Base-by-base conservation (phyloP, 345 rosid genomes). In the Euclidium syriacum region DNA sequence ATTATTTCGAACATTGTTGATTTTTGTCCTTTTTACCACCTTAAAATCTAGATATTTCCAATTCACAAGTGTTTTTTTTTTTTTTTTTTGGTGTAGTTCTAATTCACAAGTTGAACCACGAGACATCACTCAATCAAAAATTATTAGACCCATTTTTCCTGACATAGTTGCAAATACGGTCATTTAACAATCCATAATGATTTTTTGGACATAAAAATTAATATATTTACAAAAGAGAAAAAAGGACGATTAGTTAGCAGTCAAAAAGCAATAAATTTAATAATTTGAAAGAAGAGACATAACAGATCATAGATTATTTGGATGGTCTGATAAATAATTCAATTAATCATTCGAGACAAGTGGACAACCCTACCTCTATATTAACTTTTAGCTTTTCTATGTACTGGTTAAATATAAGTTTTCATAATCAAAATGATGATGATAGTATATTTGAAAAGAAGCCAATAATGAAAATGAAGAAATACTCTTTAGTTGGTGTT, bases 281-380 rank as follows among this genome's bases (percentile, higher is more conserved):
- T 17, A 29, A 51, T 10, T 10, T 0, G 56, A 20, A 52, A 36
- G 33, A 36, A 22, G 19, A 36, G 30, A 22, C 14, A 47, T 4
- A 61, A 34, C 8, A 35, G 26, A 49, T 15, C 0, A 25, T 22
- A 9, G 4, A 2, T 4, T 30, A 5, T 25, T 39, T 10, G 38
- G 47, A 33, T 54, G 55, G 62, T 8, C 17, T 34, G 38, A 10
- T 54, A 54, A 47, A 56, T 48, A 36, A 27, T 35, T 14, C 1
- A 36, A 10, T n/a, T 56, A 66, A 56, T 67, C 19, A 38, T 67
- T 46, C 34, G 14, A 20, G 64, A 48, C 58, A 67, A 67, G 58
- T 67, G 58, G 64, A 38, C 42, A 48, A 29, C 58, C 71, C 71
- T 48, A 57, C 64, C 58, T 38, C 50, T 26, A 24, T n/a, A 27